Evolutionary conservation across 2,329 filamentous ascomycete genomes (phyloP), one percentile per base, ranked within the genome.

Genomic region (Zymoseptoria brevis): DNA sequence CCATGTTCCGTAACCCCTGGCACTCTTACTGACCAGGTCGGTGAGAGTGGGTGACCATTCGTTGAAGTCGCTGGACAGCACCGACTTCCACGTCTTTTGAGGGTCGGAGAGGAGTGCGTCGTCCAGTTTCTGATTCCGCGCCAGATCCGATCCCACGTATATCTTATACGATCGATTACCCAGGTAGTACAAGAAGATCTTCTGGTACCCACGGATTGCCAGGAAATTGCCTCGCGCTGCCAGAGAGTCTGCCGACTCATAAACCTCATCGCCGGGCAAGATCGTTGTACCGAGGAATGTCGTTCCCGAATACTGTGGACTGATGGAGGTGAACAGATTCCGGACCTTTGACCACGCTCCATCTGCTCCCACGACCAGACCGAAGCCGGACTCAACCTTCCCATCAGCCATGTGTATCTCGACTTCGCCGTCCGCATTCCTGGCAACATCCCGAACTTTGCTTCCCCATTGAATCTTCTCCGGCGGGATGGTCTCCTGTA

Each of bases 361-460:
- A 64, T 81, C 78, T 8, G 75, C 77, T 4, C 79, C 79, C 19
- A 81, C 73, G 4, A 81, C 71, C 2, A 81, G 73, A 49, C 73
- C 69, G 61, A 79, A 78, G 0, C 71, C 75, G 1, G 61, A 65
- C 19, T 72, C 72, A 0, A 60, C 61, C 1, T 54, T 63, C 0
- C 73, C 74, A 60, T 75, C 64, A 1, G 57, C 59, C 53, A 75
- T 71, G 13, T 63, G 61, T 0, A 76, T 56, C 8, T 58, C 55
- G 58, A 67, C 66, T 1, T 7, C 24, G 3, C 61, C 65, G 13
- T 68, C 60, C 1, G 19, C 57, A 7, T 63, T 62, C 45, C 55
- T 61, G 4, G 60, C 56, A 5, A 72, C 66, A 7, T 53, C 29
- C 24, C 62, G 54, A 7, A 74, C 64, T 9, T 59, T 63, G 21